A percentile compares a stretch with the other conserved stretches of the same genome.
Conservation (phyloP, 108 stramenopile species). For the Cyclotella sp. region DNA sequence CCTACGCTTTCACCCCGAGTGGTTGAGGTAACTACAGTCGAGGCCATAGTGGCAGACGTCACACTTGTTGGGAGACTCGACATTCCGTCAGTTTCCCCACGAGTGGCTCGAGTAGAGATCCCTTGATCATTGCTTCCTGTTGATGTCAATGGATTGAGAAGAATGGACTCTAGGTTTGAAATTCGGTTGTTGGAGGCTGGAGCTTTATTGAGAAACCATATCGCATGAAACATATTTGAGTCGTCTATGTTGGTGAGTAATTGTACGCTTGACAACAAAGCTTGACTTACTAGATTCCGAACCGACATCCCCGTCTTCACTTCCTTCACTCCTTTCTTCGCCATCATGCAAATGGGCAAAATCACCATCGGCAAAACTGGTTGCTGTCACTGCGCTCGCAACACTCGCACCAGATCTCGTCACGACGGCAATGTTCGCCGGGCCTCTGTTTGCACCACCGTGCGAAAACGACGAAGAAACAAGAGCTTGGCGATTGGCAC, state of each 20-base stretch:
- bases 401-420: conserved; percentile 61
- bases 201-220: not conserved
- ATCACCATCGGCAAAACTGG: conserved; percentile 55
- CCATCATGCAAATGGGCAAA: conserved; percentile 45
- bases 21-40: conserved; percentile 50
- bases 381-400: conserved; percentile 62
- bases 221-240: not conserved
- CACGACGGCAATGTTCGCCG: conserved; percentile 57
- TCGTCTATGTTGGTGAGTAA: not conserved
- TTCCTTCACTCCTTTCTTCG: conserved; percentile 35
- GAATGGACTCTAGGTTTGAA: conserved; percentile 59
- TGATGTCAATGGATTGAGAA: conserved; percentile 47
- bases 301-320: conserved; percentile 54
- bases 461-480: conserved; percentile 30
- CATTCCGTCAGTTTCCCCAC: conserved; percentile 57
- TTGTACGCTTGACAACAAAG: not conserved
- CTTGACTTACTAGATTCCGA: conserved; percentile 47
- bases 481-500: conserved; percentile 32
- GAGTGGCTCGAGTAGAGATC: conserved; percentile 50
- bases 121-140: conserved; percentile 46
- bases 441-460: conserved; percentile 32
- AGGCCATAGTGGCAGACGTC: conserved; percentile 50
- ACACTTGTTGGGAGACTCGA: conserved; percentile 60
- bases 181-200: conserved; percentile 47
- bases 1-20: conserved; percentile 53